Evolutionary conservation across 1,284 basidiomycete species (phyloP).

Genomic region (Pseudozyma pruni): DNA sequence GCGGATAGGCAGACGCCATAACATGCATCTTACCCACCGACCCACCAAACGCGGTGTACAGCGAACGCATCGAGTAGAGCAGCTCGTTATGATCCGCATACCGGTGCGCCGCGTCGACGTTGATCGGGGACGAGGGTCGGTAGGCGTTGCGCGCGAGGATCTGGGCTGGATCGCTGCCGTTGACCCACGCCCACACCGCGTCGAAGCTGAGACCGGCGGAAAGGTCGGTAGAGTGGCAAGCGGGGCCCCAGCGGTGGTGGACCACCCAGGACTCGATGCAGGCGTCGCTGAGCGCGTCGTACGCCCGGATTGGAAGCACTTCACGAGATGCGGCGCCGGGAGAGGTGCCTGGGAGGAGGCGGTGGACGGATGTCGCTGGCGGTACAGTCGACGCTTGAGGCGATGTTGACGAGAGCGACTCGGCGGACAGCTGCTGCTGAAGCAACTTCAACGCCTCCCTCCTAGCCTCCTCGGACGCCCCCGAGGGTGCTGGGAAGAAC

Average conservation of each 20-base stretch:
- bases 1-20: constrained; percentile 43
- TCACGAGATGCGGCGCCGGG: constrained; percentile 21
- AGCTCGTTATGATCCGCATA: constrained; percentile 51
- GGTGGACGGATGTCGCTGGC: constrained; percentile 16
- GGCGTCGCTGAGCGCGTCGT: constrained; percentile 34
- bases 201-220: constrained; percentile 26
- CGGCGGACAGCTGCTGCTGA: constrained; percentile 14
- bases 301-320: constrained; percentile 24
- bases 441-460: constrained; percentile 10
- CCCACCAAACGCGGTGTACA: constrained; percentile 14
- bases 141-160: constrained; percentile 31
- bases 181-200: constrained; percentile 47
- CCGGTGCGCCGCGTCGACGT: constrained; percentile 34
- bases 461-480: constrained; percentile 10
- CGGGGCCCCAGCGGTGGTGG: constrained; percentile 24
- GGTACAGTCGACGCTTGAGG: not conserved
- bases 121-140: constrained; percentile 24
- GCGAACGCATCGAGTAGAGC: constrained; percentile 44
- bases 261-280: constrained; percentile 42
- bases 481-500: constrained; percentile 12
- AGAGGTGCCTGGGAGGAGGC: constrained; percentile 15
- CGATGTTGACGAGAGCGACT: no score
- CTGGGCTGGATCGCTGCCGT: constrained; percentile 42
- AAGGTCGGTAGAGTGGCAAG: constrained; percentile 24
- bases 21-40: constrained; percentile 43